Evolutionary conservation across 805 yeast genomes (phyloP).

Genomic region (Barnettozyma botsteinii): DNA sequence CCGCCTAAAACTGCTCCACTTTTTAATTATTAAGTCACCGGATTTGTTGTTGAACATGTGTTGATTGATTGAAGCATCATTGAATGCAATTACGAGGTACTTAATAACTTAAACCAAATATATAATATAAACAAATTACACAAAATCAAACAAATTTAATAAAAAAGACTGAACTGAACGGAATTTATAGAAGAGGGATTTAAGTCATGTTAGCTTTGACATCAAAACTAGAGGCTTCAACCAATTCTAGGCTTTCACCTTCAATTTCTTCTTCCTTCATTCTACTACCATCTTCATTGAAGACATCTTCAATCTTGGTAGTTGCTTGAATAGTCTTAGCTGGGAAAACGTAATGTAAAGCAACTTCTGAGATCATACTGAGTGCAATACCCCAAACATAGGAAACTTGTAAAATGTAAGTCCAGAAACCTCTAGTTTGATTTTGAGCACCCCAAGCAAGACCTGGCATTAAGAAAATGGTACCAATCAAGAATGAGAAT

Average conservation of each 20-base stretch:
- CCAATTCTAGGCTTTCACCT: neutral
- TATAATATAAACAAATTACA: too few species aligned
- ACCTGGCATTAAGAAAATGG: slow-evolving; percentile 24
- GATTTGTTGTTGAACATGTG: too few species aligned
- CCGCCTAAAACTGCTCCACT: too few species aligned
- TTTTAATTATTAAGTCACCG: too few species aligned
- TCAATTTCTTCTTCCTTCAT: neutral
- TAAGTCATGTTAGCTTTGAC: neutral
- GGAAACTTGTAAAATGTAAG: slow-evolving; percentile 17
- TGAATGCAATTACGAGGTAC: too few species aligned
- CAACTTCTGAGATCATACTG: slow-evolving; percentile 3
- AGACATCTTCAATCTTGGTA: slow-evolving; percentile 18
- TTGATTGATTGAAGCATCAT: too few species aligned
- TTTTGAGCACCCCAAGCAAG: slow-evolving; percentile 13
- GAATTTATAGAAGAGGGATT: neutral
- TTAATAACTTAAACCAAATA: too few species aligned
- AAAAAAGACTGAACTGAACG: neutral
- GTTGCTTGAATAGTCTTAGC: slow-evolving; percentile 8
- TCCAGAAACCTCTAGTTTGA: slow-evolving; percentile 13
- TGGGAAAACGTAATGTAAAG: slow-evolving; percentile 15
- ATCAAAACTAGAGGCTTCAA: neutral
- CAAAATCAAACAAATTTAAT: neutral
- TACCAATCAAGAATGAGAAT: slow-evolving; percentile 19
- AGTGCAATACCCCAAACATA: slow-evolving; percentile 18
- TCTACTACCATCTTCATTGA: slow-evolving; percentile 14